These are phyloP conservation scores for Helotiales sp. DNA, from an alignment of 2,329 filamentous ascomycete genomes.

Conservation along the genomic window DNA sequence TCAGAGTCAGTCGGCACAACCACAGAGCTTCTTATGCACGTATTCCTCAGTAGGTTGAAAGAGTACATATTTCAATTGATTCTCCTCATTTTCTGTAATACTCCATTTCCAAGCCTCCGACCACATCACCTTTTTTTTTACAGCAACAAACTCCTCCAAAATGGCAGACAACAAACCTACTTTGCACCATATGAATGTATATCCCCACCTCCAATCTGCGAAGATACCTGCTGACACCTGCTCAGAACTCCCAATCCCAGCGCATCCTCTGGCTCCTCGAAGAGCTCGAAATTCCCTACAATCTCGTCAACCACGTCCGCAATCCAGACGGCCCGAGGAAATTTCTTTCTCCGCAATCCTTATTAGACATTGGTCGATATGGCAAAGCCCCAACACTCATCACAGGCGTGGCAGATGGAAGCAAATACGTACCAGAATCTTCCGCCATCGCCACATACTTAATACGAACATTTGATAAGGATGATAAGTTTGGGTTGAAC, in stretches of 20 bases:
- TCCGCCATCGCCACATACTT: constrained; percentile 36
- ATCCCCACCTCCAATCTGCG: not conserved
- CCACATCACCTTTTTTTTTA: too few relatives aligned
- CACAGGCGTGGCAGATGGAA: constrained; percentile 29
- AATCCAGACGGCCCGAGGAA: constrained; percentile 40
- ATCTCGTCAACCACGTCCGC: constrained; percentile 73
- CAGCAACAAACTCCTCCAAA: not conserved
- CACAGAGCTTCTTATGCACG: not conserved
- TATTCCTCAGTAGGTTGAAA: not conserved
- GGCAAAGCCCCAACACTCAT: constrained; percentile 79
- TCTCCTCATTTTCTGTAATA: not conserved
- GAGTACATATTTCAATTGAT: not conserved
- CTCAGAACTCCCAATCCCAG: constrained; percentile 64
- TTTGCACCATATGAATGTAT: constrained; percentile 31
- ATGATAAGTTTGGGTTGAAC: constrained; percentile 28
- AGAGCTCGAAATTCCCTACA: constrained; percentile 71
- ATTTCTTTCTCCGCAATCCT: constrained; percentile 65
- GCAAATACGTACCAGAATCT: constrained; percentile 30
- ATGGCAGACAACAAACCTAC: constrained; percentile 25
- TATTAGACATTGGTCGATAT: constrained; percentile 72
- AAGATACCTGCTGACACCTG: not conserved
- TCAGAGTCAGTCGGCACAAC: not conserved
- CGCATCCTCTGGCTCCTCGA: constrained; percentile 69
- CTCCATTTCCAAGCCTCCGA: not conserved
- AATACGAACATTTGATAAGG: constrained; percentile 35